phyloP scores from a whole-genome alignment of 1,284 basidiomycete genomes.

The Naganishia cerealis region DNA sequence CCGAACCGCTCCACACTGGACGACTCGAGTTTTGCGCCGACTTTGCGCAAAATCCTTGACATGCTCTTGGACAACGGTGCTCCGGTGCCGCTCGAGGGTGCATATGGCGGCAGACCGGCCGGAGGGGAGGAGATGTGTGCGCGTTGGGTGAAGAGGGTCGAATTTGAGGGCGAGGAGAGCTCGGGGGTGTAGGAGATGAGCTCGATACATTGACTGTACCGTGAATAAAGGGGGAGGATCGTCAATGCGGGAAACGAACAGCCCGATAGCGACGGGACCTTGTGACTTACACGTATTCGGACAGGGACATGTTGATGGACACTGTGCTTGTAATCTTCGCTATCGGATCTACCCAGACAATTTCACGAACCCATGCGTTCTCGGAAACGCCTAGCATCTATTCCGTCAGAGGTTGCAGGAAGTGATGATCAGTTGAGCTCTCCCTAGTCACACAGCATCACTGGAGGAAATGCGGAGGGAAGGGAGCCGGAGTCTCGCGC shows the following conservation, averaged over 20 bases:
- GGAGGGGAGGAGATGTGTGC: conserved; percentile 74
- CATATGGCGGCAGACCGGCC: conserved; percentile 26
- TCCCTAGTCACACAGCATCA: not conserved
- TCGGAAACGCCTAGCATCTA: conserved; percentile 84
- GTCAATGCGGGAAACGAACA: not conserved
- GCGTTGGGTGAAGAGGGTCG: conserved; percentile 72
- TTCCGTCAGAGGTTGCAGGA: not conserved
- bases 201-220: conserved; percentile 62
- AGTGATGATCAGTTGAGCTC: not conserved
- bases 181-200: conserved; percentile 79
- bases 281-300: conserved; percentile 60
- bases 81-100: conserved; percentile 26
- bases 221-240: not conserved
- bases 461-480: not conserved
- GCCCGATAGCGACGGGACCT: not conserved
- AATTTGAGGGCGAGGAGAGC: conserved; percentile 51
- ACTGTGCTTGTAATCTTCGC: conserved; percentile 76
- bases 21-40: conserved; percentile 75
- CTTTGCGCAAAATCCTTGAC: conserved; percentile 58
- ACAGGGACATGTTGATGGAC: conserved; percentile 84
- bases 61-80: conserved; percentile 42
- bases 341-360: conserved; percentile 83
- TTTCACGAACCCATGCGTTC: conserved; percentile 89
- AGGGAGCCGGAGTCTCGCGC: conserved; percentile 47
- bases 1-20: conserved; percentile 82